Conservation (phyloP, 169 alveolate species). For the Perkinsus olseni region DNA sequence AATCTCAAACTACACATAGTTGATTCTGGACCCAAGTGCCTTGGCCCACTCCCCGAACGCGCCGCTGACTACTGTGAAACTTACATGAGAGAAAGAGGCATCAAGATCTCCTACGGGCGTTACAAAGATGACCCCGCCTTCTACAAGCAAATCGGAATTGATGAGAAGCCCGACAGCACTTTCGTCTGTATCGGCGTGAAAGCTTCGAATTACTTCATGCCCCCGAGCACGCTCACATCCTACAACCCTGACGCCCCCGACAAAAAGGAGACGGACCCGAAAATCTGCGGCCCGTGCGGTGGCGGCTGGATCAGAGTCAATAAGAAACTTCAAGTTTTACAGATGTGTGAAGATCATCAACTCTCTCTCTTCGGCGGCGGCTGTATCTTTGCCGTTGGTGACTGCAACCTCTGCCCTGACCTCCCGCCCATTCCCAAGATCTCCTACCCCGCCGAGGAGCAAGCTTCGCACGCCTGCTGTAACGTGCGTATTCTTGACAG, state of each 20-base stretch:
- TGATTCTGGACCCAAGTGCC: constrained; percentile 26
- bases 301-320: constrained; percentile 37
- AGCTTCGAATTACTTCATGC: constrained; percentile 38
- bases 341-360: background rate
- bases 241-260: background rate
- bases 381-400: constrained; percentile 28
- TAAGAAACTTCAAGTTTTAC: constrained; percentile 27
- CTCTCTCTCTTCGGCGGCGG: constrained; percentile 23
- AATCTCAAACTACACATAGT: constrained; percentile 20
- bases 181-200: constrained; percentile 35
- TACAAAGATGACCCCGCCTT: constrained; percentile 23
- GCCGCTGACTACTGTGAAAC: constrained; percentile 27
- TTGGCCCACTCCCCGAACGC: constrained; percentile 31
- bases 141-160: constrained; percentile 26
- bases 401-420: constrained; percentile 31
- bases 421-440: constrained; percentile 31
- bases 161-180: constrained; percentile 25
- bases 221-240: constrained; percentile 15
- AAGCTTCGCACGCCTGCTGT: constrained; percentile 10
- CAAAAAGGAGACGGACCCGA: background rate
- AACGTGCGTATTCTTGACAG: background rate
- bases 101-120: constrained; percentile 18
- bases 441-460: constrained; percentile 37
- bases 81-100: constrained; percentile 24
- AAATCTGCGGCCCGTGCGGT: constrained; percentile 30